Conservation (phyloP, 2,329 filamentous ascomycete species). For the Aspergillus sp. region DNA sequence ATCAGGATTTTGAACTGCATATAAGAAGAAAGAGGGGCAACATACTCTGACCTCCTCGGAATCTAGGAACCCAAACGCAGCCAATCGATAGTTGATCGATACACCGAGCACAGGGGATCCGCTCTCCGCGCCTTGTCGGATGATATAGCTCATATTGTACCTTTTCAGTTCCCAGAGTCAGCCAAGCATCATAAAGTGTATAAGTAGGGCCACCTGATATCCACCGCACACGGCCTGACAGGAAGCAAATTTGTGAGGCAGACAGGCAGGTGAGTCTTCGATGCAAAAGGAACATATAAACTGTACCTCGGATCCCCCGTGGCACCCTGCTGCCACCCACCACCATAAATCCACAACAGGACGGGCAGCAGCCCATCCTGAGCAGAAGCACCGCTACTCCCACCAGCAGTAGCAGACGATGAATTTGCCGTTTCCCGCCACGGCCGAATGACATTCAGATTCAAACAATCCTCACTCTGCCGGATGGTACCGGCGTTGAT, state of each 20-base stretch:
- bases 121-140: conserved; percentile 27
- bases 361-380: conserved; percentile 23
- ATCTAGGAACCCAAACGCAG: conserved; percentile 33
- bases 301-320: conserved; percentile 31
- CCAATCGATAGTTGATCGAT: conserved; percentile 32
- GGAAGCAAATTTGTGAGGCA: neutral
- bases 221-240: too few species aligned
- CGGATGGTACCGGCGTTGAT: conserved; percentile 20
- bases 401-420: neutral
- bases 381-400: too few species aligned
- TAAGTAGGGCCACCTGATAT: too few species aligned
- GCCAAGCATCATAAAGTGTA: neutral
- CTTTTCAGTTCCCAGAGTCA: conserved; percentile 12
- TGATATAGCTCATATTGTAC: conserved; percentile 35
- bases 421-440: neutral
- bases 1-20: too few species aligned
- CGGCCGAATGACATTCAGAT: conserved; percentile 29
- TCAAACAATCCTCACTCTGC: conserved; percentile 28
- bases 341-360: conserved; percentile 33
- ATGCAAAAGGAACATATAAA: neutral
- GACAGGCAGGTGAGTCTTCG: neutral
- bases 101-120: conserved; percentile 30
- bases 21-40: neutral
- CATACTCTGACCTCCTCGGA: conserved; percentile 30
- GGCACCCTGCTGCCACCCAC: conserved; percentile 31